Evolutionary conservation across 2,329 filamentous ascomycete genomes (phyloP), one percentile per base, ranked within the genome.

Genomic region (Xylaria hypoxylon): DNA sequence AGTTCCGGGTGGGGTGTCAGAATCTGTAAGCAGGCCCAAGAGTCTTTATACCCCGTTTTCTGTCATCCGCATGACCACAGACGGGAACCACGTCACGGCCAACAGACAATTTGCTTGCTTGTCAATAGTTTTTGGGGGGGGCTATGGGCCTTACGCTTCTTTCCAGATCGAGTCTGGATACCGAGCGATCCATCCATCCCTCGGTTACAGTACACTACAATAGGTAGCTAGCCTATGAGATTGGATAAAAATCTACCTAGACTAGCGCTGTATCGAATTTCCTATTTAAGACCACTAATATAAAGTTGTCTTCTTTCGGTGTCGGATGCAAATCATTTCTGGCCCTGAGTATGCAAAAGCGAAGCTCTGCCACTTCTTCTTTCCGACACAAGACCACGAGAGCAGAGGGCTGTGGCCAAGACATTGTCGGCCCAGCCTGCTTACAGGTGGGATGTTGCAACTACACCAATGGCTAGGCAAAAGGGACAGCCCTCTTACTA

Each of bases 51-150:
- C 60, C 60, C 56, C 56, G 50, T 64, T 61, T 58, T 67, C 56
- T 51, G 65, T 35, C 55, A 52, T 64, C 65, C 65, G 57, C 65
- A 58, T 67, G 65, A 64, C 65, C 65, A 51, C 45, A 24, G 61
- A 58, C 62, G 56, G 56, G 55, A 42, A 67, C 65, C 65, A 64
- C 56, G 57, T 64, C 47, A 60, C 60, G 31, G n/a, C 61, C 56
- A 60, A 64, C 64, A 59, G 28, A 52, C 26, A 35, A 58, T 19
- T 15, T 38, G 35, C 35, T 38, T 61, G 45, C 61, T 55, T 38
- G 56, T 45, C 56, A 51, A 45, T 33, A 51, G 5, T 61, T 47
- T 28, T 45, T 13, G 7, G 28, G 28, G 28, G 28, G 24, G 35
- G 50, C 42, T 24, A 5, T 40, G 50, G 50, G 55, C 31, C 35